These are phyloP conservation scores for Verticillium zaregamsianum DNA, from an alignment of 2,329 filamentous ascomycete species.

Conservation along the genomic window DNA sequence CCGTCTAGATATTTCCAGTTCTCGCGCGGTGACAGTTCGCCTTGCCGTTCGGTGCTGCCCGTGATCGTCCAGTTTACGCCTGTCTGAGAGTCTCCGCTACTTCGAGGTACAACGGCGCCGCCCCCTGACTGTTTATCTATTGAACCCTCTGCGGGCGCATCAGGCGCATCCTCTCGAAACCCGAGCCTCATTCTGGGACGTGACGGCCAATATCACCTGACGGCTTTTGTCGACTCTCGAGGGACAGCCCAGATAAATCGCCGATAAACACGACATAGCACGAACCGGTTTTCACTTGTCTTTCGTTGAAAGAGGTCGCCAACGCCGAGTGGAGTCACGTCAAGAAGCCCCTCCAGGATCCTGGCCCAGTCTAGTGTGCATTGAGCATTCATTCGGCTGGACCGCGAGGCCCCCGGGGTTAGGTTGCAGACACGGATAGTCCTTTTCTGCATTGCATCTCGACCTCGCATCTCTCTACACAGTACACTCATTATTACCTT, in stretches of 20 bases:
- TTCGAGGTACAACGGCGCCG: not conserved
- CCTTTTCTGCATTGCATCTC: constrained; percentile 1
- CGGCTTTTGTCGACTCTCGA: not conserved
- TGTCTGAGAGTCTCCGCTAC: not conserved
- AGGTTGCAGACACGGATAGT: constrained; percentile 1
- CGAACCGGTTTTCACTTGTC: not conserved
- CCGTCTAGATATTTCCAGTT: too few relatives aligned
- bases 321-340: not conserved
- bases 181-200: not conserved
- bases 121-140: not conserved
- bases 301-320: not conserved
- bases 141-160: not conserved
- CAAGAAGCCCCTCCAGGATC: not conserved
- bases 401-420: not conserved
- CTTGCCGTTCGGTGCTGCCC: not conserved
- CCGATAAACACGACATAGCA: not conserved
- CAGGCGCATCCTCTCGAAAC: not conserved
- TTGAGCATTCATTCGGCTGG: not conserved
- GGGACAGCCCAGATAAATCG: not conserved
- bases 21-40: too few relatives aligned
- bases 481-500: not conserved
- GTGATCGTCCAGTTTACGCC: too few relatives aligned
- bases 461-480: not conserved
- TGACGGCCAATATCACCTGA: not conserved
- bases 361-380: not conserved